Percentiles rank a stretch among this genome's conserved stretches.
Conservation (phyloP, 148 eudicot species). For the Camellia japonica region DNA sequence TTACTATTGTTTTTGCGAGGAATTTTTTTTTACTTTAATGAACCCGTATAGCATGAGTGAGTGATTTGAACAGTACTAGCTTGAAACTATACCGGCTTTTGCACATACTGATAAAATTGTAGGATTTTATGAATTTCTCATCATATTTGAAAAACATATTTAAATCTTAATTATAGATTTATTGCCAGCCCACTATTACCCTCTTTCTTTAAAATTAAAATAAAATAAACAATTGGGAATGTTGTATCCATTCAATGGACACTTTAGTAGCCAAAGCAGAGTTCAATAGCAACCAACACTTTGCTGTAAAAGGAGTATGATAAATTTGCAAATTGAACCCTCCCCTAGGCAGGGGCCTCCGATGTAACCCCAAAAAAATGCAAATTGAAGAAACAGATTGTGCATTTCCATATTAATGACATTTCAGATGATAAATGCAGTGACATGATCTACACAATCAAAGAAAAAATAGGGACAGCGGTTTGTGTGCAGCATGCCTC, state of each 20-base stretch:
- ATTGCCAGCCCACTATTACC: background rate
- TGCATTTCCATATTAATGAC: background rate
- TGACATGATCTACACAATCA: background rate
- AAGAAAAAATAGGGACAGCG: background rate
- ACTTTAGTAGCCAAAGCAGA: background rate
- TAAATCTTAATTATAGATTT: background rate
- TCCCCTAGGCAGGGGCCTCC: too few relatives aligned
- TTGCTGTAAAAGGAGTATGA: background rate
- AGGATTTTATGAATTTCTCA: constrained; percentile 1
- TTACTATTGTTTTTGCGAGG: background rate
- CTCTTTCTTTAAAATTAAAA: background rate
- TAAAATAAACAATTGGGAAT: background rate
- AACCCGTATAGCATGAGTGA: background rate
- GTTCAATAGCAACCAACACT: background rate
- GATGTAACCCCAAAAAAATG: too few relatives aligned
- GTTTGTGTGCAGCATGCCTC: background rate
- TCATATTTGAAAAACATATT: background rate
- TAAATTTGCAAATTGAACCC: too few relatives aligned
- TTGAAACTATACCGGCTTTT: background rate
- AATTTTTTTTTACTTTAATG: background rate
- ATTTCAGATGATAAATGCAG: background rate
- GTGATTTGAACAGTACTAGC: background rate
- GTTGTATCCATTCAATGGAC: background rate
- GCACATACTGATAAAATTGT: background rate
- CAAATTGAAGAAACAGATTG: background rate